phyloP scores from a whole-genome alignment of 2,329 filamentous ascomycete genomes.

The Hirsutella thompsonii region DNA sequence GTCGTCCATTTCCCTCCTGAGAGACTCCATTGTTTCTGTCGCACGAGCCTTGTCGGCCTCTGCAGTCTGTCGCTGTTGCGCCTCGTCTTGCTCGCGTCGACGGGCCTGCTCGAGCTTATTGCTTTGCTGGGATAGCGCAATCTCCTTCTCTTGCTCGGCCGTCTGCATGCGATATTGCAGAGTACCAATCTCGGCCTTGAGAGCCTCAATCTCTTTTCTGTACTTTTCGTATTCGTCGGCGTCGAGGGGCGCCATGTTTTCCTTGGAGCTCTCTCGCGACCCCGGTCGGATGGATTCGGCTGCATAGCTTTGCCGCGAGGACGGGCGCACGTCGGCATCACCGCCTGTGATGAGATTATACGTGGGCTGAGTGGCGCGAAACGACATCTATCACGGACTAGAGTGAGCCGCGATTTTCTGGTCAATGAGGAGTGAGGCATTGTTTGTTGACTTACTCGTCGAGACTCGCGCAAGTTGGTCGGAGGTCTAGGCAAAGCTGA shows the following conservation, averaged over 20 bases:
- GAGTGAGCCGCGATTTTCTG: too few relatives aligned
- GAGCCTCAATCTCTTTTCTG: constrained; percentile 52
- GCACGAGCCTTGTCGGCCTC: constrained; percentile 41
- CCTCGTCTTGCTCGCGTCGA: constrained; percentile 74
- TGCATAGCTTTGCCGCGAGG: constrained; percentile 26
- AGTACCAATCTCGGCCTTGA: constrained; percentile 81
- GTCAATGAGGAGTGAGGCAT: constrained; percentile 1
- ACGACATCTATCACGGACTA: constrained; percentile 33
- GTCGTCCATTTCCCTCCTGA: constrained; percentile 38
- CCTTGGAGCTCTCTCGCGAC: constrained; percentile 47
- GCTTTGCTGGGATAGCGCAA: constrained; percentile 64
- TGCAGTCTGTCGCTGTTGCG: constrained; percentile 49
- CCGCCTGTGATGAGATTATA: constrained; percentile 48
- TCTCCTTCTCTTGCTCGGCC: constrained; percentile 75
- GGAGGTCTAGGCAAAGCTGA: constrained; percentile 23
- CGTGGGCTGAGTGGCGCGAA: constrained; percentile 39
- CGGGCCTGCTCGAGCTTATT: constrained; percentile 73
- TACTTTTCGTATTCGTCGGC: constrained; percentile 47
- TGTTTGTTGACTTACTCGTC: constrained; percentile 21
- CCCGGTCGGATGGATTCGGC: constrained; percentile 29
- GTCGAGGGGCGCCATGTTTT: constrained; percentile 45
- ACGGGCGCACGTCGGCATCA: constrained; percentile 24
- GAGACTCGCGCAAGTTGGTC: constrained; percentile 22
- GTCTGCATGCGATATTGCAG: constrained; percentile 81
- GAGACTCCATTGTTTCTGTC: constrained; percentile 32